phyloP scores from a whole-genome alignment of 345 rosid species.

The Punica granatum region DNA sequence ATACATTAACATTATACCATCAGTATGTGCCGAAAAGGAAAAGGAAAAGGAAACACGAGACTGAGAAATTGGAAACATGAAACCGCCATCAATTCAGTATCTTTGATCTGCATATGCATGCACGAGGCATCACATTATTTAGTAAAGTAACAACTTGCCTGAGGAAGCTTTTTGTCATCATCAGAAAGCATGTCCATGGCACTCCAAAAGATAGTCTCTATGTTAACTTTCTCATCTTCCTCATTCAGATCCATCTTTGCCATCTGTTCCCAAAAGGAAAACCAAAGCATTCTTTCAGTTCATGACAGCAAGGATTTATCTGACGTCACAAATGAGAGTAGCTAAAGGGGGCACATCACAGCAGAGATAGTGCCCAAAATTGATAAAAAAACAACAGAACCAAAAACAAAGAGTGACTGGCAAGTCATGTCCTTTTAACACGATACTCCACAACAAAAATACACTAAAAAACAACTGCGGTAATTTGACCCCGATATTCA shows the following conservation, averaged over 20 bases:
- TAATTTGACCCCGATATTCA: background rate
- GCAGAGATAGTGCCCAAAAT: background rate
- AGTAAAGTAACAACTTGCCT: slow-evolving; percentile 48
- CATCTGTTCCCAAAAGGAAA: slow-evolving; percentile 41
- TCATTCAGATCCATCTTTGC: slow-evolving; percentile 89
- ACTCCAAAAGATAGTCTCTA: slow-evolving; percentile 83
- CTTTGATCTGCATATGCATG: no score
- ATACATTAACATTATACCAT: no score
- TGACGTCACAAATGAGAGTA: background rate
- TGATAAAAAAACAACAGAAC: background rate
- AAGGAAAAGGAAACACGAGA: no score
- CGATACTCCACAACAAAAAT: background rate
- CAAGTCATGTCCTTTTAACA: background rate
- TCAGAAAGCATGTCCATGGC: slow-evolving; percentile 98
- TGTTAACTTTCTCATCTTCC: slow-evolving; percentile 81
- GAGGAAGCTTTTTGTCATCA: slow-evolving; percentile 98
- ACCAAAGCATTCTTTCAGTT: background rate
- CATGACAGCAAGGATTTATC: background rate
- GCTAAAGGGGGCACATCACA: background rate
- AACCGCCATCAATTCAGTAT: no score
- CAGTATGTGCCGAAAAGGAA: no score
- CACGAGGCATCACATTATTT: background rate
- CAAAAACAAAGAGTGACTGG: background rate
- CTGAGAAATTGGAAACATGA: no score
- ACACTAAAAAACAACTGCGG: background rate